Evolutionary conservation across 495 filamentous ascomycete genomes (phyloP), one percentile per base, ranked within the genome.

Genomic region (Trichoderma virens): DNA sequence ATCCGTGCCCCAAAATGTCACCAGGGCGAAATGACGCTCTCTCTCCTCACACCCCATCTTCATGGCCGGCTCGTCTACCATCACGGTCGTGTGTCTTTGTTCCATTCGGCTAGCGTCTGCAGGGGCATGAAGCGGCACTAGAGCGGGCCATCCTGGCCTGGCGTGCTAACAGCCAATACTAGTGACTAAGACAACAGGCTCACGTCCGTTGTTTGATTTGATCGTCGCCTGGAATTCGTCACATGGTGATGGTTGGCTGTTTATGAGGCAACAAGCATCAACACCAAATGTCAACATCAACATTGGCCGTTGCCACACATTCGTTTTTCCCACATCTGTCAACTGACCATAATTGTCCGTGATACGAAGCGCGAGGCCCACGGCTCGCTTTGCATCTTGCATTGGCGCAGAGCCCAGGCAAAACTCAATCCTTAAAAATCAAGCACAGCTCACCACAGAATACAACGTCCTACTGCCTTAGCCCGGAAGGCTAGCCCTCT

Each of bases 221-320:
- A 56, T 56, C 51, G 51, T 30, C 51, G 23, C 13, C 25, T 56
- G 51, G 51, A 56, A 56, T 56, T 56, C 51, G 51, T 56, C 51
- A 56, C 51, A 56, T n/a, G 51, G 51, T 28, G 25, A 56, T 27
- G 32, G 25, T 18, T 18, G 51, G n/a, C 18, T 30, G 32, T 35
- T 35, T 35, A 35, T 35, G 32, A 4, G 32, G 32, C 32, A 35
- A 5, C 32, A 35, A 35, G 11, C 32, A 35, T 35, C 32, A 4
- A 11, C 32, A 35, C 32, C 32, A 23, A 56, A n/a, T 25, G 23
- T 20, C 23, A 51, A 51, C 45, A 51, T 51, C 45, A 51, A 51
- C 45, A 51, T 20, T 20, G n/a, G n/a, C n/a, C 45, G 18, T 41
- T 41, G 38, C 38, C 38, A 41, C 38, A 13, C 38, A 16, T 1